Base-by-base conservation (phyloP, 106 monocot species). In the Triglochin maritima region DNA sequence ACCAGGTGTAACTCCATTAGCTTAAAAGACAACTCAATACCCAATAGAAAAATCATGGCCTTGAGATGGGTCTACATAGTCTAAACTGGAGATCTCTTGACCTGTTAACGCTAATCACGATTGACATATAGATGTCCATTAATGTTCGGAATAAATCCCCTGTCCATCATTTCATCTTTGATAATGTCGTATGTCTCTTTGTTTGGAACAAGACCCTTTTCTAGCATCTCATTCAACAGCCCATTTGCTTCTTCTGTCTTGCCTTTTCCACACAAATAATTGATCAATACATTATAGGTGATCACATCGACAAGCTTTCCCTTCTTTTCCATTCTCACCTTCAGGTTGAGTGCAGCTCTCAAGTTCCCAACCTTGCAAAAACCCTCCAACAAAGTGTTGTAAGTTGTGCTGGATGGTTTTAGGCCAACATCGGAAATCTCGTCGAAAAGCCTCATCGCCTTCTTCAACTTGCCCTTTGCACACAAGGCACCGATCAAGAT, bases 141-240 rank as follows among this genome's bases (percentile, higher is more conserved):
- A 49, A 92, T 84, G 57, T 83, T 79, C 65, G 91, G 96, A 63
- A 84, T 63, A 81, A 80, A 98, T 2, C 96, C 96, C 80, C 59
- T 98, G 12, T 84, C 74, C 11, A 91, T 44, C 96, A 98, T 98
- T 47, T 76, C 86, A 62, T 77, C 78, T 58, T 84, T 88, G 48
- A 92, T 92, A 51, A 92, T 83, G 60, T 84, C 83, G 77, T 86
- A 98, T 8, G 96, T 92, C 17, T 78, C 63, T 60, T 71, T 86
- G 50, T 88, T 86, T 12, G 88, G 96, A 69, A 88, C 82, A 66
- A 92, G 59, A 53, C 96, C 91, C 69, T 84, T 98, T 69, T 92
- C 88, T 56, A 98, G 70, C 88, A 98, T 92, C 81, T 88, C 91
- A 82, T 98, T 92, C 72, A 98, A 59, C 46, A 98, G 76, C 44